A percentile compares a stretch with the other conserved stretches of the same genome.
Evolutionary conservation across 1,284 basidiomycete genomes (phyloP).

Genomic region (Cystobasidium sp.): DNA sequence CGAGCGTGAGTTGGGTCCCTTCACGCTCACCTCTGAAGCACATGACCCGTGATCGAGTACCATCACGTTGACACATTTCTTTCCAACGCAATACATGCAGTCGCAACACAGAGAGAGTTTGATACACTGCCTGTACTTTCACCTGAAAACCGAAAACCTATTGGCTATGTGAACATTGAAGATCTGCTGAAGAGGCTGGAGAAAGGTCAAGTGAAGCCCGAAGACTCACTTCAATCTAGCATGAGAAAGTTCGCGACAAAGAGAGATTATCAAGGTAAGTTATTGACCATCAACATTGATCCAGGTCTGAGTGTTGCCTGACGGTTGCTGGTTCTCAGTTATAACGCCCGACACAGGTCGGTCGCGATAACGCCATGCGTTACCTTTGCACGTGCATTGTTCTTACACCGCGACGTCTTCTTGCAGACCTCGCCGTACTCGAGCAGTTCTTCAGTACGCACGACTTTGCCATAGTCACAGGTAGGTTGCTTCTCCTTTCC

Average conservation of each 20-base stretch:
- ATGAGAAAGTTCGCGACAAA: slow-evolving; percentile 38
- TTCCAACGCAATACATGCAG: slow-evolving; percentile 3
- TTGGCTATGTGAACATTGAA: slow-evolving; percentile 31
- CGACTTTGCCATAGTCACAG: slow-evolving; percentile 41
- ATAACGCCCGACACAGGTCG: slow-evolving; percentile 43
- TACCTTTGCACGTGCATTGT: background rate
- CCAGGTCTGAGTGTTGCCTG: background rate
- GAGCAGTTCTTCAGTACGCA: slow-evolving; percentile 35
- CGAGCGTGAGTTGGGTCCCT: slow-evolving; percentile 13
- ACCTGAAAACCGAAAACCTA: slow-evolving; percentile 35
- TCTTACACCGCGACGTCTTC: background rate
- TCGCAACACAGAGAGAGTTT: slow-evolving; percentile 41
- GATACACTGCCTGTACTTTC: slow-evolving; percentile 42
- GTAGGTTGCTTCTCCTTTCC: background rate
- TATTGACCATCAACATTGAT: background rate
- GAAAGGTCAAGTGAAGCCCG: slow-evolving; percentile 17
- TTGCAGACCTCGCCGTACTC: slow-evolving; percentile 36
- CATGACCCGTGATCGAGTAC: slow-evolving; percentile 12
- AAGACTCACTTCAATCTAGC: slow-evolving; percentile 18
- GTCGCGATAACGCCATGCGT: background rate
- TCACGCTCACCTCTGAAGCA: background rate
- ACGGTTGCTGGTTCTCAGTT: background rate
- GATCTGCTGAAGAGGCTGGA: slow-evolving; percentile 33
- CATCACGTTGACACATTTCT: background rate
- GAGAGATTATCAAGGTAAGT: slow-evolving; percentile 38